Evolutionary conservation across 2,329 filamentous ascomycete species (phyloP).

Genomic region (Penicillium sp.): DNA sequence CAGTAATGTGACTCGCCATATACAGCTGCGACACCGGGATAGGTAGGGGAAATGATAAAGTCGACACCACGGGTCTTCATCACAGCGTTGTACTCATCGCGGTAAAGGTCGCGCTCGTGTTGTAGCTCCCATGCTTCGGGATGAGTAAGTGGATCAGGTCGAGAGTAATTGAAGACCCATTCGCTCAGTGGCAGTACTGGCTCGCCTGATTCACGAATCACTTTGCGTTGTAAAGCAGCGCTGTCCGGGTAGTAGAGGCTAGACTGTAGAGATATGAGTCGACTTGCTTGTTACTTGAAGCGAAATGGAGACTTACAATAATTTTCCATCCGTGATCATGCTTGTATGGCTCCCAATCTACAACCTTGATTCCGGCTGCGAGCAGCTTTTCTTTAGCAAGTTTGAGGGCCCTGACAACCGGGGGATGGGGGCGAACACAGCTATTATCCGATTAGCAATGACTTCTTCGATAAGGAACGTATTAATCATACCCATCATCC

Average conservation of each 20-base stretch:
- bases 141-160: constrained; percentile 21
- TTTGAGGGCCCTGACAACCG: constrained; percentile 18
- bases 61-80: constrained; percentile 31
- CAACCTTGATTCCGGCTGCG: constrained; percentile 48
- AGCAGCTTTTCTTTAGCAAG: constrained; percentile 28
- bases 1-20: constrained; percentile 37
- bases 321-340: constrained; percentile 37
- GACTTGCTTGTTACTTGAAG: constrained; percentile 9
- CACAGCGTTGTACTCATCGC: constrained; percentile 33
- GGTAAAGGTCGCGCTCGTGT: constrained; percentile 27
- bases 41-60: constrained; percentile 33
- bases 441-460: constrained; percentile 11
- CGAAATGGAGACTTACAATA: constrained; percentile 24
- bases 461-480: background rate
- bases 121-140: constrained; percentile 32
- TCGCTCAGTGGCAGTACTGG: constrained; percentile 48
- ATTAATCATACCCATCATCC: constrained; percentile 54
- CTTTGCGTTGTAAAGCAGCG: constrained; percentile 30
- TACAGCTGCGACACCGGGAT: constrained; percentile 29
- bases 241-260: constrained; percentile 52
- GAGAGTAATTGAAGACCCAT: constrained; percentile 34
- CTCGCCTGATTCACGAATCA: constrained; percentile 41
- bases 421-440: constrained; percentile 65
- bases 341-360: constrained; percentile 38
- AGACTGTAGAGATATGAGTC: constrained; percentile 33